Conservation (phyloP, 257 asterid genomes). For the Solanum ahanhuiri region DNA sequence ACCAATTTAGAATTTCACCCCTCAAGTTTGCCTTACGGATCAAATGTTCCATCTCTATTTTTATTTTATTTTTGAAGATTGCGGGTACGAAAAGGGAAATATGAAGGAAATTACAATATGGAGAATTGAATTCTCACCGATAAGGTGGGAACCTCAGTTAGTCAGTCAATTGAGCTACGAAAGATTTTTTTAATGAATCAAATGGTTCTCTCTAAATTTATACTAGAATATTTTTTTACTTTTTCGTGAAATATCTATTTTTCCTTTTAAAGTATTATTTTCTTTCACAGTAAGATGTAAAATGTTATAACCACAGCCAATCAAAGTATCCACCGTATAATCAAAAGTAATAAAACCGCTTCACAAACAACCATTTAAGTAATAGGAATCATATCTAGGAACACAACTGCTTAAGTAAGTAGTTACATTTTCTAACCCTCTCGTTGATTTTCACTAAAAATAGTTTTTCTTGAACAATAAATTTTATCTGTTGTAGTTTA, state of each 20-base stretch:
- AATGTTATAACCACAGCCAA: no score
- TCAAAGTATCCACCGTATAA: no score
- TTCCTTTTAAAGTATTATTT: no score
- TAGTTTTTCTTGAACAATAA: not conserved
- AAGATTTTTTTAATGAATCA: not conserved
- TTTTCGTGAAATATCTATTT: no score
- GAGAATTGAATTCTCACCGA: not conserved
- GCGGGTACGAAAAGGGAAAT: not conserved
- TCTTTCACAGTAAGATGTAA: no score
- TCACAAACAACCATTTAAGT: not conserved
- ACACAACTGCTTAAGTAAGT: not conserved
- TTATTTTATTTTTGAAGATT: not conserved
- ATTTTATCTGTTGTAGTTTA: no score
- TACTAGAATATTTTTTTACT: rapidly evolving
- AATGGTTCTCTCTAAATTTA: not conserved
- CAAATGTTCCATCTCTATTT: not conserved
- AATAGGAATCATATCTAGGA: not conserved
- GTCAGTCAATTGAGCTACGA: not conserved
- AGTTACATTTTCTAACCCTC: not conserved
- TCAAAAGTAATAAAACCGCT: not conserved
- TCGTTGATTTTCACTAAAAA: not conserved
- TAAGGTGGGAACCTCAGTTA: not conserved
- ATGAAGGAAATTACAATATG: not conserved
- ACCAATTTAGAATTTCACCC: not conserved
- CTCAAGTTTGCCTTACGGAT: not conserved